Conservation (phyloP, 805 yeast species). For the Jamesozyma lodderae region DNA sequence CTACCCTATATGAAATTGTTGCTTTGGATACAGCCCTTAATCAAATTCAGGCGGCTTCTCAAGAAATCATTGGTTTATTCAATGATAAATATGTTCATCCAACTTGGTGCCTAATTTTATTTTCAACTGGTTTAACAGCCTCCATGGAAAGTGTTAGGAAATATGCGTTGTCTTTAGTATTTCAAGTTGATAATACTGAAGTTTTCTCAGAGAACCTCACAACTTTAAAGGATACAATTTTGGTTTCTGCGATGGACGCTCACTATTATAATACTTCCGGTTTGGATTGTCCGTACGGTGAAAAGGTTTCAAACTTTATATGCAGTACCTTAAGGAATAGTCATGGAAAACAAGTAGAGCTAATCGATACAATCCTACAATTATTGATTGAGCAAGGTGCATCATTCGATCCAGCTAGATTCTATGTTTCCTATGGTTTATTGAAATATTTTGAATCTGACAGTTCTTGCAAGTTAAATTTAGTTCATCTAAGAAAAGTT, state of each 20-base stretch:
- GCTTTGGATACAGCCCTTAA: constrained; percentile 81
- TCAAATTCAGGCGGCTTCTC: constrained; percentile 70
- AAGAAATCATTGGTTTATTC: constrained; percentile 50
- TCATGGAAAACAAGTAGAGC: not conserved
- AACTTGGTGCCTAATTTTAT: constrained; percentile 64
- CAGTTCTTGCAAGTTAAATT: constrained; percentile 12
- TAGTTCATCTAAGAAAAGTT: constrained; percentile 26
- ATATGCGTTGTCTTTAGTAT: constrained; percentile 47
- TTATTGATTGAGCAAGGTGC: constrained; percentile 41
- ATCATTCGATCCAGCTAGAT: constrained; percentile 62
- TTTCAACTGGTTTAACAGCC: constrained; percentile 68
- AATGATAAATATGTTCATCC: constrained; percentile 47
- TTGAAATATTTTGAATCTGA: constrained; percentile 38
- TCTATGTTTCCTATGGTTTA: constrained; percentile 51
- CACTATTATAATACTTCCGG: constrained; percentile 44
- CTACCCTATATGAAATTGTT: constrained; percentile 68
- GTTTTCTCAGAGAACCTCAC: constrained; percentile 37
- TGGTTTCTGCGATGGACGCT: constrained; percentile 58
- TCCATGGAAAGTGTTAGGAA: constrained; percentile 70
- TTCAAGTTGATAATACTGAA: constrained; percentile 41
- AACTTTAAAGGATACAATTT: constrained; percentile 34
- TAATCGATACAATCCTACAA: constrained; percentile 33
- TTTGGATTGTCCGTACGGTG: constrained; percentile 50
- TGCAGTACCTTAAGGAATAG: constrained; percentile 3
- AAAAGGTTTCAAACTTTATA: constrained; percentile 39